phyloP scores from a whole-genome alignment of 805 yeast genomes.

The Ascoidea asiatica region DNA sequence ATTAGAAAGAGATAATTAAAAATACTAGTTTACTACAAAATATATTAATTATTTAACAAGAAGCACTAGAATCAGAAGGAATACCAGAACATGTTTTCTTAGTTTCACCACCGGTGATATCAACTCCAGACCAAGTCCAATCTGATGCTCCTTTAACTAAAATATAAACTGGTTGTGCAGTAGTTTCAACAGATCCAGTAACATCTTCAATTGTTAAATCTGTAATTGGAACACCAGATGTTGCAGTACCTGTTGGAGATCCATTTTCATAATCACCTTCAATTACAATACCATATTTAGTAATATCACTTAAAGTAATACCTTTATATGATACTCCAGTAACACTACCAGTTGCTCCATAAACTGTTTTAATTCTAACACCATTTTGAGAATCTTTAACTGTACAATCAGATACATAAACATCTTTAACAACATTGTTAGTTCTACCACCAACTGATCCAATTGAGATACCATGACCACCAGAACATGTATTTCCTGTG shows the following conservation, averaged over 20 bases:
- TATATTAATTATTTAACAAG: too few species aligned
- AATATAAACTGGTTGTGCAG: slow-evolving; percentile 8
- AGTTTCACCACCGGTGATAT: slow-evolving; percentile 9
- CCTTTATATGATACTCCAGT: slow-evolving; percentile 6
- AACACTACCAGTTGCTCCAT: slow-evolving; percentile 11
- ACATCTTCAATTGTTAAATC: slow-evolving; percentile 6
- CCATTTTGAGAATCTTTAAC: slow-evolving; percentile 10
- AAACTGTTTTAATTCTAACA: slow-evolving; percentile 10
- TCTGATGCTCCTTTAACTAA: slow-evolving; percentile 9
- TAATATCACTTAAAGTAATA: slow-evolving; percentile 4
- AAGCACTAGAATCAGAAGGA: slow-evolving; percentile 10
- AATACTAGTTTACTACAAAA: too few species aligned
- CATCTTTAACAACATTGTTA: slow-evolving; percentile 7
- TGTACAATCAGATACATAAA: slow-evolving; percentile 4
- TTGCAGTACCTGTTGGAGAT: slow-evolving; percentile 9
- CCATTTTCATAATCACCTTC: slow-evolving; percentile 11
- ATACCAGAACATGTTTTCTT: slow-evolving; percentile 9
- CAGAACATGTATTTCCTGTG: slow-evolving; percentile 9
- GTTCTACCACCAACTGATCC: slow-evolving; percentile 12
- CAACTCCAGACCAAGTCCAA: slow-evolving; percentile 7
- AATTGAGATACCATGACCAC: slow-evolving; percentile 13
- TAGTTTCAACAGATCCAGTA: slow-evolving; percentile 8
- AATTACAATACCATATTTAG: slow-evolving; percentile 10
- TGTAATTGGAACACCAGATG: slow-evolving; percentile 11
- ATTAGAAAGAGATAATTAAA: too few species aligned